Conservation (phyloP, 2,329 filamentous ascomycete species). For the Metarhizium rileyi region DNA sequence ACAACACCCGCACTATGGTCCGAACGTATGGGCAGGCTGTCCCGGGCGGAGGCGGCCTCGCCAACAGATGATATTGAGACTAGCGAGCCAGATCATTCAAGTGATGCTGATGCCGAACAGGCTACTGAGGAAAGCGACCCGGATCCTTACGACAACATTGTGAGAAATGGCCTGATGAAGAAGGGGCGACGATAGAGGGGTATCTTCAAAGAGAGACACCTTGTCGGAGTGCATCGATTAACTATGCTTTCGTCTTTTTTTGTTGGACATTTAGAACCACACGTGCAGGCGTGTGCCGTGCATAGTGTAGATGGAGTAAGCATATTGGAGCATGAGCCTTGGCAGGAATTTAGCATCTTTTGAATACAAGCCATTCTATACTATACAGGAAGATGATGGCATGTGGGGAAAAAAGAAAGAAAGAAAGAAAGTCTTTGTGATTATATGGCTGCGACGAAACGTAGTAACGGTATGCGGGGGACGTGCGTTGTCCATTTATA, state of each 20-base stretch:
- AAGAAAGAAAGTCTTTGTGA: no score
- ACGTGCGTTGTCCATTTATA: no score
- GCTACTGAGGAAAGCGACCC: conserved; percentile 25
- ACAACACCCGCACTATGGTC: background rate
- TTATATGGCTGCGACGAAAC: background rate
- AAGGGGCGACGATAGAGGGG: background rate
- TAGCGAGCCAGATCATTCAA: conserved; percentile 22
- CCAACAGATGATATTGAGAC: conserved; percentile 22
- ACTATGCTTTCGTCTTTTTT: background rate
- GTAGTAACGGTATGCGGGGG: background rate
- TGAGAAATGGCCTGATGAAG: background rate
- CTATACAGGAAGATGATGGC: no score
- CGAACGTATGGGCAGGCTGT: conserved; percentile 5
- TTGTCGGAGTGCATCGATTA: background rate
- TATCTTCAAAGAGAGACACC: background rate
- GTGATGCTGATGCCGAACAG: conserved; percentile 20
- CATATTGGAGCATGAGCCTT: no score
- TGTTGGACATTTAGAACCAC: background rate
- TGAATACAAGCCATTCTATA: no score
- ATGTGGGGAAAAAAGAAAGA: no score
- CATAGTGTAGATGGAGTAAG: no score
- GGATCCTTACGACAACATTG: conserved; percentile 17
- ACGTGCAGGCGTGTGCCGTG: no score
- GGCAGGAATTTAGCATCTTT: background rate
- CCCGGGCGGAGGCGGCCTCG: conserved; percentile 11